Percentiles rank a stretch among this genome's conserved stretches.
phyloP scores from a whole-genome alignment of 768 basidiomycete genomes.

The Xanthoconium purpureum region DNA sequence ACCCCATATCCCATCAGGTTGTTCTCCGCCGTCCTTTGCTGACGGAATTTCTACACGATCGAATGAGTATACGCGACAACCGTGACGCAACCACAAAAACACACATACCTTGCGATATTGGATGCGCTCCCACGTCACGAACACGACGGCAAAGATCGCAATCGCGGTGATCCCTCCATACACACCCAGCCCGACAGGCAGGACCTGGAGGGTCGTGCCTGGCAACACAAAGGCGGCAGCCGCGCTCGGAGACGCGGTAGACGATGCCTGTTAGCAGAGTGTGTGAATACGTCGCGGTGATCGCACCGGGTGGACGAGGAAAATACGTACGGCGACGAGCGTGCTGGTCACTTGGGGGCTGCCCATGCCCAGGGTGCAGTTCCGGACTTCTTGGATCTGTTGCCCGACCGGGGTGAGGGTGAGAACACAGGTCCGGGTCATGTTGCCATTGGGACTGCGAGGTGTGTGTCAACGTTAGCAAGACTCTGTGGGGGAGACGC shows the following conservation, averaged over 20 bases:
- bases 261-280: constrained; percentile 15
- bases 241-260: constrained; percentile 28
- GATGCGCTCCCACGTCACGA: constrained; percentile 85
- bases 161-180: constrained; percentile 86
- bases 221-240: constrained; percentile 56
- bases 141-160: constrained; percentile 72
- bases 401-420: constrained; percentile 54
- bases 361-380: constrained; percentile 44
- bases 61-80: not conserved
- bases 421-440: constrained; percentile 58
- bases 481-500: constrained; percentile 16
- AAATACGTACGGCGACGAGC: constrained; percentile 8
- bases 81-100: not conserved
- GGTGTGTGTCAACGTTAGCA: not conserved
- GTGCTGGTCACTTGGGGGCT: constrained; percentile 10
- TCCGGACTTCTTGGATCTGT: constrained; percentile 51
- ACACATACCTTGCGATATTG: constrained; percentile 74
- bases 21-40: constrained; percentile 69
- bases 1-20: constrained; percentile 58
- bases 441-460: constrained; percentile 45
- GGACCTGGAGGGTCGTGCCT: constrained; percentile 68
- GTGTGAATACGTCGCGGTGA: not conserved
- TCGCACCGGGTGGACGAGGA: not conserved
- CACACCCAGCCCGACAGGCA: constrained; percentile 80
- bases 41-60: constrained; percentile 60